A percentile compares a stretch with the other conserved stretches of the same genome.
Conservation (phyloP, 176 grass and related monocot genomes). For the Leersia perrieri region DNA sequence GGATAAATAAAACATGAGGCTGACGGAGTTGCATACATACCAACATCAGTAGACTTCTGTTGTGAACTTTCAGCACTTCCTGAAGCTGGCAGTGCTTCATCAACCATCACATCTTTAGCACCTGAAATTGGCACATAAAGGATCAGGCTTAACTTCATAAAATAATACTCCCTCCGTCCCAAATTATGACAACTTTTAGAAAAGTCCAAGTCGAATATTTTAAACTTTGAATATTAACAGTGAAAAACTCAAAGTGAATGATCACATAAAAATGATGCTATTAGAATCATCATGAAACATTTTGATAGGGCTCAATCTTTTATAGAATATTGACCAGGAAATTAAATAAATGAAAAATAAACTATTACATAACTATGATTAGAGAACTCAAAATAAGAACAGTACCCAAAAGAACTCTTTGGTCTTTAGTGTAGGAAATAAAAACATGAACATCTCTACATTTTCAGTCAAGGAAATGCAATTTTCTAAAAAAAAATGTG, state of each 20-base stretch:
- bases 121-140: conserved; percentile 10
- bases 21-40: conserved; percentile 14
- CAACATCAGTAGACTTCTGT: conserved; percentile 31
- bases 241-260: too few species aligned
- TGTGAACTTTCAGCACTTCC: conserved; percentile 32
- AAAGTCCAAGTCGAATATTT: too few species aligned
- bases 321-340: background rate
- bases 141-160: conserved; percentile 1
- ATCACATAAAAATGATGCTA: too few species aligned
- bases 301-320: background rate
- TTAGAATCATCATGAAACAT: too few species aligned
- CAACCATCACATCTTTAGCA: background rate
- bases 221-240: too few species aligned
- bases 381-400: background rate
- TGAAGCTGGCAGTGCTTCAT: conserved; percentile 19
- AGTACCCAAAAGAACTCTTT: background rate
- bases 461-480: background rate
- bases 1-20: conserved; percentile 7
- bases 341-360: background rate
- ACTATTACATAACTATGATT: too few species aligned
- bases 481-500: background rate
- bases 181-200: too few species aligned
- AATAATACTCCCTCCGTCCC: too few species aligned
- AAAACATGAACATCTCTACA: background rate
- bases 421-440: background rate